These are phyloP conservation scores for Huntiella abstrusa DNA, from an alignment of 2,329 filamentous ascomycete genomes.

Conservation along the genomic window DNA sequence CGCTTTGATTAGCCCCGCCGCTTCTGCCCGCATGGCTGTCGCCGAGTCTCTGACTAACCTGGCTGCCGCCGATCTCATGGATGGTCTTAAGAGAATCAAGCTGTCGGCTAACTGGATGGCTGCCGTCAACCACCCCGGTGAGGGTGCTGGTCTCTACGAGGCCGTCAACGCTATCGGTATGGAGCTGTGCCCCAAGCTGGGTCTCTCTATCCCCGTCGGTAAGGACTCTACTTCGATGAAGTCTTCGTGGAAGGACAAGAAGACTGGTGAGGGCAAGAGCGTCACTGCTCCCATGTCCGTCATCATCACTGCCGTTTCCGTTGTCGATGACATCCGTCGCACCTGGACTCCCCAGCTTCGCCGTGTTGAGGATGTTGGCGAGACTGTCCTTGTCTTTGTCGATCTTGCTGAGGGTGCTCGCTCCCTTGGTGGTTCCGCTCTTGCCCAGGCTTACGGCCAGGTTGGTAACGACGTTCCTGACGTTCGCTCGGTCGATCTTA, in stretches of 20 bases:
- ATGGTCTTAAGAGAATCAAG: slow-evolving; percentile 59
- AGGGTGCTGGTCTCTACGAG: slow-evolving; percentile 82
- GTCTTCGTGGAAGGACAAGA: slow-evolving; percentile 70
- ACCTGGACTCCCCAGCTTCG: slow-evolving; percentile 90
- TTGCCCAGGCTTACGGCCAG: slow-evolving; percentile 77
- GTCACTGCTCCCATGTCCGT: slow-evolving; percentile 85
- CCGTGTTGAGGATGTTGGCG: slow-evolving; percentile 69
- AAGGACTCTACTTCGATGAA: slow-evolving; percentile 99
- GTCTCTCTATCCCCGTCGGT: slow-evolving; percentile 83
- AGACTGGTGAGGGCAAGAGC: slow-evolving; percentile 50
- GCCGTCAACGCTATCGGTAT: slow-evolving; percentile 85
- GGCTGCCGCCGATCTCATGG: slow-evolving; percentile 53
- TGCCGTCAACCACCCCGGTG: slow-evolving; percentile 79
- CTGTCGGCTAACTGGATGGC: slow-evolving; percentile 99
- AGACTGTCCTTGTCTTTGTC: slow-evolving; percentile 75
- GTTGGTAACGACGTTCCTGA: slow-evolving; percentile 74
- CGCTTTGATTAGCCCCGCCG: slow-evolving; percentile 72
- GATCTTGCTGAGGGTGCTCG: slow-evolving; percentile 69
- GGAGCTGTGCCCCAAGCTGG: slow-evolving; percentile 78
- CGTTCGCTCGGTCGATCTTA: slow-evolving; percentile 59
- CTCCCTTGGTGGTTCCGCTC: slow-evolving; percentile 73
- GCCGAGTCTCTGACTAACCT: slow-evolving; percentile 87
- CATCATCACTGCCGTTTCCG: slow-evolving; percentile 76
- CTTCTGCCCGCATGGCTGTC: slow-evolving; percentile 91
- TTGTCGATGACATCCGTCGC: slow-evolving; percentile 61